A percentile compares a stretch with the other conserved stretches of the same genome.
These are phyloP conservation scores for Porphyrellus cyaneotinctus DNA, from an alignment of 768 basidiomycete species.

Conservation along the genomic window DNA sequence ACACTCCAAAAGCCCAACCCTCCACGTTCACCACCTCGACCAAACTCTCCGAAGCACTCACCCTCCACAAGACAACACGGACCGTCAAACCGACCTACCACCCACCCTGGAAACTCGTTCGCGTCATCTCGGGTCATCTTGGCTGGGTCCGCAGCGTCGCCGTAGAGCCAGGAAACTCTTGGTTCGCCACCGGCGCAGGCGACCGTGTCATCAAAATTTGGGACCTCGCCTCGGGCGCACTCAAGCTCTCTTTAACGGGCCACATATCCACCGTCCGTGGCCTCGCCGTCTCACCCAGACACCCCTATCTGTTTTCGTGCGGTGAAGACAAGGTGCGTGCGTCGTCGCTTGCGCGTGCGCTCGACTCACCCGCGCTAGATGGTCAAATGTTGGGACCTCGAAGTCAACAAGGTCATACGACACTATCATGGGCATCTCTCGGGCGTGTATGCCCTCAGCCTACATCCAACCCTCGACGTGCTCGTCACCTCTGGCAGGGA, in stretches of 20 bases:
- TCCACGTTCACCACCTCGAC: conserved; percentile 65
- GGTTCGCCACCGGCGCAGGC: conserved; percentile 98
- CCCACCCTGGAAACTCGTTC: conserved; percentile 90
- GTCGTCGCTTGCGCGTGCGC: not conserved
- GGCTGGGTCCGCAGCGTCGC: conserved; percentile 97
- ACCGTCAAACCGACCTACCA: conserved; percentile 96
- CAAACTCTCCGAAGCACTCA: conserved; percentile 83
- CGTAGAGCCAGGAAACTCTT: conserved; percentile 96
- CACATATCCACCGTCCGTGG: conserved; percentile 97
- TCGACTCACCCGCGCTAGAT: conserved; percentile 50
- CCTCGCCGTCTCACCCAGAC: conserved; percentile 84
- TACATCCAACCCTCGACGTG: conserved; percentile 95
- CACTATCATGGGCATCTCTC: conserved; percentile 99
- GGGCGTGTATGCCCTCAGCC: conserved; percentile 88
- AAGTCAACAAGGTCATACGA: conserved; percentile 97
- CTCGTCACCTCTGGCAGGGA: conserved; percentile 95
- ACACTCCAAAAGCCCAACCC: conserved; percentile 58
- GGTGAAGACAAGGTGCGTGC: conserved; percentile 89
- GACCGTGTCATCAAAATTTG: conserved; percentile 99
- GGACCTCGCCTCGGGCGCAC: conserved; percentile 96
- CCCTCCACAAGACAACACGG: conserved; percentile 88
- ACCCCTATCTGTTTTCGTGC: conserved; percentile 96
- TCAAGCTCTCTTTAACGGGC: conserved; percentile 94
- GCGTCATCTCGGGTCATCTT: conserved; percentile 96
- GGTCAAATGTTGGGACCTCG: conserved; percentile 99